These are phyloP conservation scores for Hysterium pulicare DNA, from an alignment of 2,329 filamentous ascomycete species.

Conservation along the genomic window DNA sequence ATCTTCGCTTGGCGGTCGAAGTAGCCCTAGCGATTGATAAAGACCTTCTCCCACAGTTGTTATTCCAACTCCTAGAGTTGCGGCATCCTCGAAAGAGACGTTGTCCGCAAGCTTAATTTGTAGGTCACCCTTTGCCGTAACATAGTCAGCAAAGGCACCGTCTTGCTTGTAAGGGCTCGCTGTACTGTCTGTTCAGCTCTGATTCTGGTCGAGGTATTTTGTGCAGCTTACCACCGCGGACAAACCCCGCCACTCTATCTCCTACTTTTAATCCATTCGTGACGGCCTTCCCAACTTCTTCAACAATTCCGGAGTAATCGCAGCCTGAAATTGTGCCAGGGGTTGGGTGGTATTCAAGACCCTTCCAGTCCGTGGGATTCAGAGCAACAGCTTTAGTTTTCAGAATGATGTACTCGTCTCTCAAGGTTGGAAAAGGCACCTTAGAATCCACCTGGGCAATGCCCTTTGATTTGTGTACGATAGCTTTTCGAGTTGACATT, in stretches of 20 bases:
- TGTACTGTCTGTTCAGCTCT: neutral
- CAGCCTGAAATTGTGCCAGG: constrained; percentile 50
- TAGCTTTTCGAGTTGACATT: constrained; percentile 31
- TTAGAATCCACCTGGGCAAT: constrained; percentile 21
- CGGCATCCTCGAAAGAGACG: constrained; percentile 51
- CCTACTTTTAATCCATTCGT: constrained; percentile 47
- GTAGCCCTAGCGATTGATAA: constrained; percentile 43
- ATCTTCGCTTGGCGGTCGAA: constrained; percentile 44
- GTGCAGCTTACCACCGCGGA: constrained; percentile 46
- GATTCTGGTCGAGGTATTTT: too few species aligned
- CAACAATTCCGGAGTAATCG: constrained; percentile 54
- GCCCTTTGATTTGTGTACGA: constrained; percentile 25
- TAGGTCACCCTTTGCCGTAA: constrained; percentile 50
- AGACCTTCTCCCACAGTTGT: constrained; percentile 50
- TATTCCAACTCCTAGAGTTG: constrained; percentile 52
- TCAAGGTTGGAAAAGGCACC: constrained; percentile 24
- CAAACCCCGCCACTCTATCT: constrained; percentile 52
- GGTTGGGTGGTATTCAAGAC: constrained; percentile 13
- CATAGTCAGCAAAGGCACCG: constrained; percentile 55
- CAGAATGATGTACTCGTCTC: constrained; percentile 48
- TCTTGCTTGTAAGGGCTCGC: constrained; percentile 37
- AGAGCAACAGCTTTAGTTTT: constrained; percentile 53
- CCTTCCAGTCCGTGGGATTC: constrained; percentile 58
- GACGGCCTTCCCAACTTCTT: constrained; percentile 50
- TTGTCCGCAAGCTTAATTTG: constrained; percentile 47